Base-by-base conservation (phyloP, 2,329 filamentous ascomycete genomes). In the Colletotrichum truncatum region DNA sequence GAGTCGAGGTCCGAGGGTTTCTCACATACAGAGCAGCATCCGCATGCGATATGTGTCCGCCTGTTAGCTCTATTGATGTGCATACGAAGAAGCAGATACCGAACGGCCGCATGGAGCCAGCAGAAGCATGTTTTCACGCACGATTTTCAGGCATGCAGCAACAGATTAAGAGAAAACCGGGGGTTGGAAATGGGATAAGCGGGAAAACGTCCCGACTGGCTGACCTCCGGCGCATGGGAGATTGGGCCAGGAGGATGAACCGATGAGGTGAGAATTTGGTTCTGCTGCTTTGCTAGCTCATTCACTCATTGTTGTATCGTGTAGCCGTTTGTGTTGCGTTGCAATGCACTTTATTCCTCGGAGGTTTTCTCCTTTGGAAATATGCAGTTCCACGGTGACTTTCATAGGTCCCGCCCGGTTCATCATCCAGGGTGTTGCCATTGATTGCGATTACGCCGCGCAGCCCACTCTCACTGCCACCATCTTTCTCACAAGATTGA, bases 361-460 rank as follows among this genome's bases (percentile, higher is more conserved):
- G 62, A 65, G 56, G 46, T 32, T 61, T 65, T 61, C 41, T 65
- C 18, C 30, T 41, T 41, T 60, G 55, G 34, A 53, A 48, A 53
- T 46, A 60, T 39, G 61, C 36, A 46, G 38, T 30, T 11, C 55
- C 38, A 60, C 60, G 28, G 48, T 53, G 28, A 51, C 45, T 57
- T 32, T 21, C 38, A n/a, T 51, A 49, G 57, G 56, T 48, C 62
- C 56, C 62, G 48, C 62, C n/a, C n/a, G n/a, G n/a, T 59, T 38
- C 43, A 51, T 46, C 30, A 51, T 39, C 45, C 30, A 30, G 48
- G 60, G 36, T 46, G 60, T 30, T 49, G 51, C 18, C 34, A 36
- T 32, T 51, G 34, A 36, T 57, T 38, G 46, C 41, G n/a, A 48
- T 39, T 61, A 39, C 55, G 48, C 41, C 21, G 61, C 48, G 39